A percentile compares a stretch with the other conserved stretches of the same genome.
Evolutionary conservation across 257 asterid species (phyloP).

Genomic region (Solanum chiquidenum): DNA sequence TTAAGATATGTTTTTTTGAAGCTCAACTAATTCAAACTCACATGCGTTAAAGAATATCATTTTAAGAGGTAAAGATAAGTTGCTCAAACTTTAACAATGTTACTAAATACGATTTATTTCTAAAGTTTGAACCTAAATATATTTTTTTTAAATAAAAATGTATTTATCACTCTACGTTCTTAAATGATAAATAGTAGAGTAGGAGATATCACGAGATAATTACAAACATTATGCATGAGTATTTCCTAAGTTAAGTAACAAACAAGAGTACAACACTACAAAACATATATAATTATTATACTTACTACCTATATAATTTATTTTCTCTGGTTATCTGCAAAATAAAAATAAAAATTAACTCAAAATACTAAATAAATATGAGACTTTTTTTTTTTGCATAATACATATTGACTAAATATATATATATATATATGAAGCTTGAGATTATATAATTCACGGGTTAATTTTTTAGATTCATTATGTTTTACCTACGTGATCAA

Average conservation of each 20-base stretch:
- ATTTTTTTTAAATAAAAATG: accelerated
- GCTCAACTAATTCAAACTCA: neutral
- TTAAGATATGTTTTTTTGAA: neutral
- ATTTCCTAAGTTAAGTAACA: neutral
- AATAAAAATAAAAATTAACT: neutral
- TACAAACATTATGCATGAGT: neutral
- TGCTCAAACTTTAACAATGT: neutral
- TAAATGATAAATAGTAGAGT: neutral
- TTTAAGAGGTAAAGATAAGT: neutral
- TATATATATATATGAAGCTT: too few relatives aligned
- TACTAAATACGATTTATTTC: neutral
- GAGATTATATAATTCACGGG: too few relatives aligned
- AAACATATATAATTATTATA: neutral
- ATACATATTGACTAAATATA: too few relatives aligned
- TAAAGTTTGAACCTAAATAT: too few relatives aligned
- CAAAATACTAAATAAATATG: neutral
- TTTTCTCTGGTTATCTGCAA: neutral
- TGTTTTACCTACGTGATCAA: too few relatives aligned
- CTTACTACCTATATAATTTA: neutral
- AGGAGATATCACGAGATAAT: neutral
- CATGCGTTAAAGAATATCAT: neutral
- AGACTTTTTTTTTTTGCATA: neutral
- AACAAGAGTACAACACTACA: neutral
- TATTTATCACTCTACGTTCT: neutral
- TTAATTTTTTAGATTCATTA: too few relatives aligned